A percentile compares a stretch with the other conserved stretches of the same genome.
phyloP scores from a whole-genome alignment of 2,329 filamentous ascomycete species.

The Alternaria incomplexa region DNA sequence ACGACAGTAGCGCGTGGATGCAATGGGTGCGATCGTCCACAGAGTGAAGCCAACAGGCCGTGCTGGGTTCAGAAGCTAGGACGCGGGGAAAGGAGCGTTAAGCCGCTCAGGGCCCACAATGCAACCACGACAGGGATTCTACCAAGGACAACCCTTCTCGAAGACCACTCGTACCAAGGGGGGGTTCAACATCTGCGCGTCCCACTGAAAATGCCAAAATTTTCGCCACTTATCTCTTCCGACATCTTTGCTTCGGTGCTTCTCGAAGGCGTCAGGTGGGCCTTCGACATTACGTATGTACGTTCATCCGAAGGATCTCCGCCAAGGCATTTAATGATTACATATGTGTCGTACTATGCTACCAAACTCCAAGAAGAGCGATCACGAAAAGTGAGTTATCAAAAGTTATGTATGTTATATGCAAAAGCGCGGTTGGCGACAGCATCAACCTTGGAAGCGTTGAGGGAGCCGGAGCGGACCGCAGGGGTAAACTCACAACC shows the following conservation, averaged over 20 bases:
- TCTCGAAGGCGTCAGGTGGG: background rate
- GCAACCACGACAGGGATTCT: background rate
- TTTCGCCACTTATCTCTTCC: background rate
- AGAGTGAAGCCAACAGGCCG: background rate
- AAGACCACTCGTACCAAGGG: background rate
- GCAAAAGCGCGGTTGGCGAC: background rate
- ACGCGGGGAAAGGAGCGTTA: background rate
- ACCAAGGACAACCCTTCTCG: background rate
- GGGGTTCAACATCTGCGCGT: background rate
- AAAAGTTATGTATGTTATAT: background rate
- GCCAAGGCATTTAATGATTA: background rate
- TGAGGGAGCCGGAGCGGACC: background rate
- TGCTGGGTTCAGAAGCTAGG: background rate
- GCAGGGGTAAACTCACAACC: background rate
- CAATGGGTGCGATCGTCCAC: background rate
- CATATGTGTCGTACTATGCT: background rate
- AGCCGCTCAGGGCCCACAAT: background rate
- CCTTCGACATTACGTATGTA: background rate
- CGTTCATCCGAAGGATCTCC: background rate
- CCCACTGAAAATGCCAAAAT: background rate
- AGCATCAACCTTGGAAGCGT: background rate
- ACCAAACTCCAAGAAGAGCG: background rate
- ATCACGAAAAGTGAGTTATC: background rate
- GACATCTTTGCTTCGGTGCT: background rate
- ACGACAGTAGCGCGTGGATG: background rate